phyloP scores from a whole-genome alignment of 805 yeast genomes.

The Yarrowia sp. region DNA sequence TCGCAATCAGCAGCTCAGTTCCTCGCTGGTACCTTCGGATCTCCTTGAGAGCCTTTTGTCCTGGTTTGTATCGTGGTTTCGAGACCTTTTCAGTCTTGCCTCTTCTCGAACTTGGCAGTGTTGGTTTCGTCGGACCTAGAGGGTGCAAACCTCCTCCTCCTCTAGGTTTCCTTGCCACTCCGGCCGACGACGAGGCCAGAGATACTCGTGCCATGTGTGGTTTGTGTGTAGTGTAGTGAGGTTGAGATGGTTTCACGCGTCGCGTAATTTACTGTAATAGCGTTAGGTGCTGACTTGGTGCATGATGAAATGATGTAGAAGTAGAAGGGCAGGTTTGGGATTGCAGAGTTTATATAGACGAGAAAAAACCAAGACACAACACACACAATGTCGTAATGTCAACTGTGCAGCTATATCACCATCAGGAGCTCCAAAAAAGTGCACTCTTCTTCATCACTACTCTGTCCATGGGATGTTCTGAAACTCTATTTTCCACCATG shows the following conservation, averaged over 20 bases:
- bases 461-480: neutral
- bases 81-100: neutral
- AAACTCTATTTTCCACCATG: neutral
- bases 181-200: neutral
- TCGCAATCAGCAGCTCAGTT: slow-evolving; percentile 91
- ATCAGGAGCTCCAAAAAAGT: neutral
- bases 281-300: neutral
- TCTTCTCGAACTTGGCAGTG: neutral
- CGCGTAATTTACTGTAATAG: slow-evolving; percentile 3
- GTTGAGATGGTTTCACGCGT: neutral
- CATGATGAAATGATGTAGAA: neutral
- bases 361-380: too few species aligned
- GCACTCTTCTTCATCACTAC: neutral
- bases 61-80: slow-evolving; percentile 75
- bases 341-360: neutral
- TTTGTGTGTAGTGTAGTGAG: neutral
- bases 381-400: too few species aligned
- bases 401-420: neutral
- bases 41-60: slow-evolving; percentile 92
- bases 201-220: slow-evolving; percentile 10
- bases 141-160: slow-evolving; percentile 8
- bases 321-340: neutral
- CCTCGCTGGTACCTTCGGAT: slow-evolving; percentile 97
- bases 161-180: neutral
- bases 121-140: neutral